A percentile compares a stretch with the other conserved stretches of the same genome.
These are phyloP conservation scores for Calonectria pteridis DNA, from an alignment of 2,329 filamentous ascomycete genomes.

Conservation along the genomic window DNA sequence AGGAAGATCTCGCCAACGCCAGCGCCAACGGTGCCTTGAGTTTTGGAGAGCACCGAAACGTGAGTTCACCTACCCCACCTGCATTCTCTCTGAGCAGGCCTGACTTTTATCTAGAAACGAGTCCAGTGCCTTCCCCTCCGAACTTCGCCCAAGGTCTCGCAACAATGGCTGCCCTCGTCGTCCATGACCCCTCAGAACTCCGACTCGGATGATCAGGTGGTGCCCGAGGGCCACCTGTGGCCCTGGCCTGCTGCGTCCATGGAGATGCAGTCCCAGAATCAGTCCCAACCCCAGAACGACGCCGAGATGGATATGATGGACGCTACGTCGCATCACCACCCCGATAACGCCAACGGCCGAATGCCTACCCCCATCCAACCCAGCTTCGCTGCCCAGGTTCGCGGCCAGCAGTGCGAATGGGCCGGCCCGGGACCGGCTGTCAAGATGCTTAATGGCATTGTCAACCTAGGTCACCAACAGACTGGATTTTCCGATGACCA, in stretches of 20 bases:
- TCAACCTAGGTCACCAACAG: slow-evolving; percentile 56
- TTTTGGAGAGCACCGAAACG: slow-evolving; percentile 65
- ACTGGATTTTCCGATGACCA: slow-evolving; percentile 55
- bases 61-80: slow-evolving; percentile 46
- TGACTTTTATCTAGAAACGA: slow-evolving; percentile 59
- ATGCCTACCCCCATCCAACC: slow-evolving; percentile 72
- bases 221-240: slow-evolving; percentile 47
- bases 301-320: slow-evolving; percentile 66
- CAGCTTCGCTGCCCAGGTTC: slow-evolving; percentile 67
- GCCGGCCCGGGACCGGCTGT: slow-evolving; percentile 49
- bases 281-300: slow-evolving; percentile 44
- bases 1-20: slow-evolving; percentile 54
- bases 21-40: slow-evolving; percentile 52
- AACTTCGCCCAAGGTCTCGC: slow-evolving; percentile 54
- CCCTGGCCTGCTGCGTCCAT: slow-evolving; percentile 47
- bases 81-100: neutral
- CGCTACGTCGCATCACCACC: slow-evolving; percentile 46
- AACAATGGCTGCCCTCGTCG: slow-evolving; percentile 46
- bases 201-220: slow-evolving; percentile 53
- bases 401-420: slow-evolving; percentile 63
- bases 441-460: slow-evolving; percentile 51
- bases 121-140: slow-evolving; percentile 65
- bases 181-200: slow-evolving; percentile 56
- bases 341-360: slow-evolving; percentile 54
- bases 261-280: slow-evolving; percentile 19